Conservation (phyloP, 1,139 yeast genomes). For the Blastobotrys aristatus region DNA sequence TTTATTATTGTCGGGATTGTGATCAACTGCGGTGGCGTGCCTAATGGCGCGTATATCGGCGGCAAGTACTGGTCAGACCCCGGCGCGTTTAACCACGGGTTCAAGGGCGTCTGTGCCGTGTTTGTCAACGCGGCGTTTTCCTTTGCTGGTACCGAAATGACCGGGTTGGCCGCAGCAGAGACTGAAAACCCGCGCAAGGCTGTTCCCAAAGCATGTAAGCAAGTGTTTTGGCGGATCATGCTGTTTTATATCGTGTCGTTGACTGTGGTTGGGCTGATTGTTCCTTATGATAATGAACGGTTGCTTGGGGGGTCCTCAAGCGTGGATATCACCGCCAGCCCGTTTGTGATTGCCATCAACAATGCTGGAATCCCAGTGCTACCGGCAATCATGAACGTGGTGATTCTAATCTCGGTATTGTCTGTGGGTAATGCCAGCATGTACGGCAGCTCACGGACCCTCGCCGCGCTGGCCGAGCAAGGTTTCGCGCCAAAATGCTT, state of each 20-base stretch:
- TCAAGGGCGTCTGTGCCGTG: conserved; percentile 78
- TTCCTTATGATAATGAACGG: conserved; percentile 50
- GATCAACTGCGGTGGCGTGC: conserved; percentile 65
- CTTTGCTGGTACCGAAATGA: conserved; percentile 77
- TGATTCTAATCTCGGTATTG: conserved; percentile 61
- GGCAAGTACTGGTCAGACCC: conserved; percentile 56
- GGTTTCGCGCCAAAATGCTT: conserved; percentile 72
- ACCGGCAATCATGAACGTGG: conserved; percentile 68
- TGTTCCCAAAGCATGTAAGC: conserved; percentile 65
- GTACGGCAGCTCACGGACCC: conserved; percentile 74
- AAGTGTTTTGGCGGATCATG: conserved; percentile 66
- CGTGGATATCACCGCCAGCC: conserved; percentile 56
- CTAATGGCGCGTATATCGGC: conserved; percentile 58
- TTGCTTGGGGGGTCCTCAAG: conserved; percentile 44
- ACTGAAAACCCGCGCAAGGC: conserved; percentile 66
- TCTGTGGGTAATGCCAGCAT: conserved; percentile 75
- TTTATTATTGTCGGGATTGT: conserved; percentile 60
- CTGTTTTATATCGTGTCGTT: conserved; percentile 58
- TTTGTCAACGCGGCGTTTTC: conserved; percentile 86
- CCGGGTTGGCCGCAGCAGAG: conserved; percentile 82
- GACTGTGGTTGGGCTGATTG: conserved; percentile 55
- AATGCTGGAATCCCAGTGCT: conserved; percentile 54
- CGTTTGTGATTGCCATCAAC: conserved; percentile 64
- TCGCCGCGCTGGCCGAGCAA: conserved; percentile 75
- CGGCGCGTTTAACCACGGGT: conserved; percentile 59